Base-by-base conservation (phyloP, 2,329 filamentous ascomycete species). In the Sporothrix pallida region DNA sequence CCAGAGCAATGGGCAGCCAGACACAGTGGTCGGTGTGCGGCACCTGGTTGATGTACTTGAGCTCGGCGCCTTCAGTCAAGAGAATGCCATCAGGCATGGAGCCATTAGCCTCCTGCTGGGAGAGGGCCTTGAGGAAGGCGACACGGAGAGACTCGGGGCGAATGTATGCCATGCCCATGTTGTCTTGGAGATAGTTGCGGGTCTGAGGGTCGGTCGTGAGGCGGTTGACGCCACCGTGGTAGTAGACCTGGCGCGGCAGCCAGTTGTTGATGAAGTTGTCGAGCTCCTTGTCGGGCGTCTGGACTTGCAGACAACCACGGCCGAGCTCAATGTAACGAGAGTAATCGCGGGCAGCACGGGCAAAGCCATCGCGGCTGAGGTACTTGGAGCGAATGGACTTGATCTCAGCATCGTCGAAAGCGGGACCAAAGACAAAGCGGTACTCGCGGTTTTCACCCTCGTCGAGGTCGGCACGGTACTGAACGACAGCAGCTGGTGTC, bases 11-110 rank as follows among this genome's bases (percentile, higher is more conserved):
- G 0, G 87, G 86, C 1, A 89, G 81, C 87, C 87, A 89, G 2
- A 89, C 86, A 75, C 87, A 89, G 78, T 88, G 87, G 74, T 89
- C 87, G 0, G 87, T 88, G 76, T 89, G 87, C 26, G 87, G 87
- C n/a, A 89, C 81, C 78, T 88, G 86, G 79, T 89, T 89, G 81
- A 89, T 88, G 79, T 88, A 89, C 77, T 89, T 89, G 50, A 89
- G 82, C 77, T 87, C 86, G 1, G 87, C 87, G 56, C 84, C 87
- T 76, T 87, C 84, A 20, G 82, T 79, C 2, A 89, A 80, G 3
- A 89, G 77, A 72, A 89, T 87, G 6, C 87, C 87, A 76, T 89
- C 87, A 0, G 87, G 87, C 86, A 89, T 88, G 17, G 86, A 83
- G n/a, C 87, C 87, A 26, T 81, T 86, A 15, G 82, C 78, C 76